phyloP scores from a whole-genome alignment of 495 filamentous ascomycete species.

The Filosporella fistucella region DNA sequence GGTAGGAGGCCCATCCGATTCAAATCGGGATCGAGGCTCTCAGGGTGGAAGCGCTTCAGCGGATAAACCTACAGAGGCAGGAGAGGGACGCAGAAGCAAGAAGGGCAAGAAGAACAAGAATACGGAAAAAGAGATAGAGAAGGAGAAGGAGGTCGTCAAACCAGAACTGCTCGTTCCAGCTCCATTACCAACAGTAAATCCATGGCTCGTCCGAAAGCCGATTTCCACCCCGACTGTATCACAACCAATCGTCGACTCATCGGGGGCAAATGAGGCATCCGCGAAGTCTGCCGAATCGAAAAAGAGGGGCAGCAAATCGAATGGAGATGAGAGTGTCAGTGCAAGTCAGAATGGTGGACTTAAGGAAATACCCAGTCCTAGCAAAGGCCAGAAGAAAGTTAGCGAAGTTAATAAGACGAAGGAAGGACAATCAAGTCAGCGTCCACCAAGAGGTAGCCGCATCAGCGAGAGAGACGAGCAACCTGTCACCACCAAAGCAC shows the following conservation, averaged over 20 bases:
- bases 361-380: constrained; percentile 9
- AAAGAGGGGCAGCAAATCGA: constrained; percentile 26
- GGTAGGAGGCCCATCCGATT: constrained; percentile 40
- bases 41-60: constrained; percentile 40
- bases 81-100: constrained; percentile 41
- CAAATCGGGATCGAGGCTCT: constrained; percentile 59
- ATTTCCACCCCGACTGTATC: too few species aligned
- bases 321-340: constrained; percentile 22
- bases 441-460: constrained; percentile 41
- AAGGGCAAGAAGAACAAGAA: constrained; percentile 36
- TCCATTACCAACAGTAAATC: constrained; percentile 74
- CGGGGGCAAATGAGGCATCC: too few species aligned
- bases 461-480: constrained; percentile 45
- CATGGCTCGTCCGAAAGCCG: constrained; percentile 79
- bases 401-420: constrained; percentile 42
- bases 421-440: constrained; percentile 34
- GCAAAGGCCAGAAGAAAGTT: constrained; percentile 47
- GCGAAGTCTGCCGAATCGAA: too few species aligned
- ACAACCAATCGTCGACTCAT: too few species aligned
- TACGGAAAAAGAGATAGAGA: constrained; percentile 25
- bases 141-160: constrained; percentile 44
- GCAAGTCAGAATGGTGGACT: constrained; percentile 10
- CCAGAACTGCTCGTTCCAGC: constrained; percentile 72
- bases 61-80: constrained; percentile 27
- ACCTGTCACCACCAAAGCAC: constrained; percentile 28